These are phyloP conservation scores for Tylopilus sp. DNA, from an alignment of 768 basidiomycete genomes.

Conservation along the genomic window DNA sequence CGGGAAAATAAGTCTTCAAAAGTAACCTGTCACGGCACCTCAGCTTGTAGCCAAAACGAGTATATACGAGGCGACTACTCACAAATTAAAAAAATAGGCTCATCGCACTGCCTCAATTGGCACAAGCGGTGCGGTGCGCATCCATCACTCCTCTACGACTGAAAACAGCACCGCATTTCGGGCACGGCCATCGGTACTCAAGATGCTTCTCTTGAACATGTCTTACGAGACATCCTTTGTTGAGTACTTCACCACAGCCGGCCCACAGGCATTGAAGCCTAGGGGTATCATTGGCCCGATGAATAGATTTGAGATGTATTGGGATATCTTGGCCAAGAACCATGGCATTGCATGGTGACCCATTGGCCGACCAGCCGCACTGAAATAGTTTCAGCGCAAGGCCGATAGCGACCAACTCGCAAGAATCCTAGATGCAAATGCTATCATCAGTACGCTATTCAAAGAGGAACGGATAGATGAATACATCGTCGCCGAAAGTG, in stretches of 20 bases:
- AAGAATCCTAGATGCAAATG: constrained; percentile 4
- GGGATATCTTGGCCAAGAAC: constrained; percentile 18
- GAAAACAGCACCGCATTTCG: constrained; percentile 12
- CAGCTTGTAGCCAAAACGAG: neutral
- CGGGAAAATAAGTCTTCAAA: neutral
- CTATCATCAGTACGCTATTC: neutral
- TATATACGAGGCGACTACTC: neutral
- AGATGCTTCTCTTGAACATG: constrained; percentile 28
- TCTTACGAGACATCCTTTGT: constrained; percentile 12
- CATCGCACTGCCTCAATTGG: neutral
- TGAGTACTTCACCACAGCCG: constrained; percentile 15
- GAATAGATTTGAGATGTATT: constrained; percentile 12
- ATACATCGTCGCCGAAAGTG: constrained; percentile 15
- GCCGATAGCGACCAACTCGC: constrained; percentile 8
- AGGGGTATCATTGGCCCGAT: neutral
- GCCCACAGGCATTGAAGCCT: constrained; percentile 16
- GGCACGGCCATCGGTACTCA: constrained; percentile 21
- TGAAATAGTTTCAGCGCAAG: neutral
- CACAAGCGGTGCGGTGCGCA: constrained; percentile 11
- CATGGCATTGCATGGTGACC: constrained; percentile 1
- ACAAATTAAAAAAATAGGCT: neutral
- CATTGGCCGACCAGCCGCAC: constrained; percentile 15
- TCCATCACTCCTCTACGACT: constrained; percentile 22
- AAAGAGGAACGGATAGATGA: neutral
- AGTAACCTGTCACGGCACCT: neutral